Base-by-base conservation (phyloP, 2,329 filamentous ascomycete species). In the Annulohypoxylon truncatum region DNA sequence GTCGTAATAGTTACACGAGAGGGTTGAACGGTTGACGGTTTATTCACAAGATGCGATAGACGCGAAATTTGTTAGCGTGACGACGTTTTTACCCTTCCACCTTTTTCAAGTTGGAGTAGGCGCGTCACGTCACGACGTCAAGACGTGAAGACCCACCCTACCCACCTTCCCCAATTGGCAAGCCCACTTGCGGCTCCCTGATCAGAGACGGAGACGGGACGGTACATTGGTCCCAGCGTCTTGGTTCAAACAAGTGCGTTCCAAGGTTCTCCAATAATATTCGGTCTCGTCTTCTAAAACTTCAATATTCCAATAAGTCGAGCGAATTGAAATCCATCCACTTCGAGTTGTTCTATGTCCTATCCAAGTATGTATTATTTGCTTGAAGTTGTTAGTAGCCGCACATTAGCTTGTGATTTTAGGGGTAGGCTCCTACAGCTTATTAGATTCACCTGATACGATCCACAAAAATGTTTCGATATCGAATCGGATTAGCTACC, bases 161-260 rank as follows among this genome's bases (percentile, higher is more conserved):
- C 57, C 67, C 67, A 65, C 61, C 38, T 64, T 59, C 67, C 50
- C 8, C n/a, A 48, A 59, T 18, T 10, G 38, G 50, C 33, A 54
- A 66, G 31, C 47, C 55, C 24, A 26, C 13, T 29, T 48, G 24
- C 38, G 50, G 38, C 42, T 60, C 52, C 47, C 10, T 24, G 42
- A 55, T 51, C 18, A 44, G 26, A 31, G 54, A 38, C 33, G n/a
- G 29, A 12, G 7, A 10, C 29, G n/a, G n/a, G n/a, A 35, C 42
- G 44, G 44, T 53, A 40, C 24, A 40, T 20, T 15, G 33, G 58
- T 56, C 60, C 64, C 64, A 56, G 46, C n/a, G 42, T 22, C 58
- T 29, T 57, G 64, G 64, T 29, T 54, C 60, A 20, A 42, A 42
- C 35, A 28, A 61, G 38, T 56, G 52, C 15, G 59, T 22, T 20